These are phyloP conservation scores for Coemansia sp. DNA, from an alignment of 192 early-diverging fungal species.

Conservation along the genomic window DNA sequence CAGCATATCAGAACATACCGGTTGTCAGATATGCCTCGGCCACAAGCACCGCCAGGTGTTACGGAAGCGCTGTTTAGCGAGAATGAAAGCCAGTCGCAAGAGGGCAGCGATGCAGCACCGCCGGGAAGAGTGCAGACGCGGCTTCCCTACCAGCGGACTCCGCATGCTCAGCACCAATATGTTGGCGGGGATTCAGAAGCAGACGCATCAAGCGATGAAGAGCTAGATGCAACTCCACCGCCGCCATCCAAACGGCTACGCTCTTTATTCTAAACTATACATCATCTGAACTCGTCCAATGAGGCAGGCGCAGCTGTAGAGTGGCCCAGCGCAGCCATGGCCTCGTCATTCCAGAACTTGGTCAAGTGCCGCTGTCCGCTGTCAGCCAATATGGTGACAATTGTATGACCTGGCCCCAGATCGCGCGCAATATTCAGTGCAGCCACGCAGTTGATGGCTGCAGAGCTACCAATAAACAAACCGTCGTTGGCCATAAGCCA, in stretches of 20 bases:
- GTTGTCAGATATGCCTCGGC: slow-evolving; percentile 44
- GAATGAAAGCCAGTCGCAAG: slow-evolving; percentile 1
- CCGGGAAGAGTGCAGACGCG: slow-evolving; percentile 38
- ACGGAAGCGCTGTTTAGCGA: slow-evolving; percentile 25
- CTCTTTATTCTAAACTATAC: slow-evolving; percentile 19
- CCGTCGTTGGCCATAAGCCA: slow-evolving; percentile 67
- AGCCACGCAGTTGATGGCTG: slow-evolving; percentile 90
- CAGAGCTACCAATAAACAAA: slow-evolving; percentile 85
- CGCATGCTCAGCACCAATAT: neutral
- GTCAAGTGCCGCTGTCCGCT: slow-evolving; percentile 88
- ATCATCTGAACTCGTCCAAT: slow-evolving; percentile 15
- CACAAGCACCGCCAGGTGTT: slow-evolving; percentile 41
- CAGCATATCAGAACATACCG: slow-evolving; percentile 21
- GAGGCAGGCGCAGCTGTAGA: slow-evolving; percentile 11
- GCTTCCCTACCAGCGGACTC: slow-evolving; percentile 17
- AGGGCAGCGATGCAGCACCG: slow-evolving; percentile 8
- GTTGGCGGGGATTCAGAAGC: slow-evolving; percentile 2
- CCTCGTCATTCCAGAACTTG: slow-evolving; percentile 80
- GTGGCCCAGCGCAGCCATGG: slow-evolving; percentile 23
- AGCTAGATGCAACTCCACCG: slow-evolving; percentile 46
- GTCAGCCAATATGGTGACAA: slow-evolving; percentile 92
- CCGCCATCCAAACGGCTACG: slow-evolving; percentile 45
- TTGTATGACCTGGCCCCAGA: slow-evolving; percentile 84
- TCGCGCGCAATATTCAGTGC: slow-evolving; percentile 71
- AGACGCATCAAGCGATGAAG: slow-evolving; percentile 37